Conservation (phyloP, 352 stramenopile species). For the Pythium chondricola region DNA sequence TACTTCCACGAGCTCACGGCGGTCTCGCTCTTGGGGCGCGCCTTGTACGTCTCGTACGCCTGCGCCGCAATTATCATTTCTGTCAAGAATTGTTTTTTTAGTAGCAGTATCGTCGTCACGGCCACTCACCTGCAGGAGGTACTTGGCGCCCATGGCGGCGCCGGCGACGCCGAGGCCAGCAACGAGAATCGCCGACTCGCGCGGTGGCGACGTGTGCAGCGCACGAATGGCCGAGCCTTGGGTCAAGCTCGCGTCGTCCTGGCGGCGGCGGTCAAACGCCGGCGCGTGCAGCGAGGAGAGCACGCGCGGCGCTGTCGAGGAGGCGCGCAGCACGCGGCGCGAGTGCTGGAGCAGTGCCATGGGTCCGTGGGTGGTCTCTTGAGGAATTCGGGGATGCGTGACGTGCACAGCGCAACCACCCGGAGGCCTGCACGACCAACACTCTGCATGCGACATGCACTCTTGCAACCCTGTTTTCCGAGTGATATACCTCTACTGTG, state of each 20-base stretch:
- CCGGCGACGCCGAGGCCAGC: slow-evolving; percentile 61
- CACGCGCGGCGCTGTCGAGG: neutral
- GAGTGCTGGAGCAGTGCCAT: slow-evolving; percentile 1
- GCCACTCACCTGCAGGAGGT: slow-evolving; percentile 56
- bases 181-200: slow-evolving; percentile 55
- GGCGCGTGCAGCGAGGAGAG: neutral
- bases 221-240: slow-evolving; percentile 22
- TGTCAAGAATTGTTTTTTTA: no score
- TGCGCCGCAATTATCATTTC: no score
- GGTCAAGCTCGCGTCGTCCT: neutral
- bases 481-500: no score
- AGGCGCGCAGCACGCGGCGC: slow-evolving; percentile 8
- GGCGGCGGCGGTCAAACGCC: neutral
- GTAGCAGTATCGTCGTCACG: no score
- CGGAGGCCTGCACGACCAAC: neutral
- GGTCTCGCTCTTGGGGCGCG: slow-evolving; percentile 56
- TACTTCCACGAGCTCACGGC: slow-evolving; percentile 56
- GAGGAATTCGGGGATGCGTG: neutral
- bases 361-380: neutral
- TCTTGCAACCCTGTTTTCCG: no score
- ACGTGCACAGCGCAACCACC: neutral
- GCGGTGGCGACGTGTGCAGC: slow-evolving; percentile 63
- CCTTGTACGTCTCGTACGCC: slow-evolving; percentile 74
- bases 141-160: slow-evolving; percentile 70
- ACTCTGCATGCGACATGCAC: neutral